phyloP scores from a whole-genome alignment of 1,284 basidiomycete species.

The Microbotryum lychnidis-dioicae region DNA sequence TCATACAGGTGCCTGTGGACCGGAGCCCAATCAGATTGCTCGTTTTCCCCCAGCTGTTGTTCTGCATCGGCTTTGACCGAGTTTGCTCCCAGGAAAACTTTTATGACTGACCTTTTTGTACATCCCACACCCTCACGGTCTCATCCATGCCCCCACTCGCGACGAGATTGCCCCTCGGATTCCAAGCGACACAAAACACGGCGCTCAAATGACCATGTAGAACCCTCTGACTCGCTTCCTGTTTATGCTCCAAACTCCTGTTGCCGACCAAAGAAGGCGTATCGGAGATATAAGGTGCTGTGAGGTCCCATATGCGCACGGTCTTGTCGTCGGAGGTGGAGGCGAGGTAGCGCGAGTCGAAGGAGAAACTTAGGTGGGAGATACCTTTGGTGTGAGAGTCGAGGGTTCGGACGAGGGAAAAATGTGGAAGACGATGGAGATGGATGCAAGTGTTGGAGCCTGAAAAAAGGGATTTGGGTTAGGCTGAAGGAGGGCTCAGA shows the following conservation, averaged over 20 bases:
- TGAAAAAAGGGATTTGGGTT: neutral
- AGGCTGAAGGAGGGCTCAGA: neutral
- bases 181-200: slow-evolving; percentile 86
- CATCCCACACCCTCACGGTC: slow-evolving; percentile 89
- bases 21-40: neutral
- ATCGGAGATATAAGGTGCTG: slow-evolving; percentile 4
- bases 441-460: slow-evolving; percentile 25
- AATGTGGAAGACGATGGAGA: slow-evolving; percentile 25
- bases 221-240: slow-evolving; percentile 10
- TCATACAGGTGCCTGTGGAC: slow-evolving; percentile 52
- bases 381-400: slow-evolving; percentile 49
- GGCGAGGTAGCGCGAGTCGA: slow-evolving; percentile 68
- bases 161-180: slow-evolving; percentile 75
- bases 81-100: neutral
- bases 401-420: slow-evolving; percentile 17
- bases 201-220: slow-evolving; percentile 77
- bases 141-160: slow-evolving; percentile 93
- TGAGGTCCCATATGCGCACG: slow-evolving; percentile 69
- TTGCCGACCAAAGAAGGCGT: neutral
- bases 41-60: too few species aligned
- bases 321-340: slow-evolving; percentile 86
- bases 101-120: slow-evolving; percentile 60
- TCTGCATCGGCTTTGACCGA: too few species aligned
- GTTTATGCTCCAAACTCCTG: neutral
- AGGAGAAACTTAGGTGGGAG: slow-evolving; percentile 80